phyloP scores from a whole-genome alignment of 2,329 filamentous ascomycete genomes.

The Bretziella fagacearum region DNA sequence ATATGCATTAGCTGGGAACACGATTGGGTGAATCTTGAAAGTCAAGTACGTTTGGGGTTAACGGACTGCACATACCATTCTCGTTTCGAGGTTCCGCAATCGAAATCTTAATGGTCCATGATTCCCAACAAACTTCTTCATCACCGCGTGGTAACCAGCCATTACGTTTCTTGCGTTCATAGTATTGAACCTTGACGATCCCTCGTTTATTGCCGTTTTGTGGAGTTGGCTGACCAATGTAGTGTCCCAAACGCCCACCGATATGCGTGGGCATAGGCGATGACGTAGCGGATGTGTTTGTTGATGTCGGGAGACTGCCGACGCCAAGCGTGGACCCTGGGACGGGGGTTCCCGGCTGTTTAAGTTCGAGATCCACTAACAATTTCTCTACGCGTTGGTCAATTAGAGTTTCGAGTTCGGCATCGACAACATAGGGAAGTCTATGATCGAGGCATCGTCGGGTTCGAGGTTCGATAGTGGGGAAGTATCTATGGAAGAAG shows the following conservation, averaged over 20 bases:
- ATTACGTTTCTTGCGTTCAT: conserved; percentile 78
- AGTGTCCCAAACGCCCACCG: conserved; percentile 4
- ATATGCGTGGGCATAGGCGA: conserved; percentile 10
- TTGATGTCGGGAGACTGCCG: conserved; percentile 12
- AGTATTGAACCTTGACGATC: conserved; percentile 77
- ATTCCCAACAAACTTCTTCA: conserved; percentile 94
- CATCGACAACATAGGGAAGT: conserved; percentile 75
- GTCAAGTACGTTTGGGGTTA: conserved; percentile 10
- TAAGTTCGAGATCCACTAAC: conserved; percentile 9
- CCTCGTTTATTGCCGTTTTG: conserved; percentile 45
- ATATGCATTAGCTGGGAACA: no score
- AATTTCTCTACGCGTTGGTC: conserved; percentile 70
- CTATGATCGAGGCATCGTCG: conserved; percentile 83
- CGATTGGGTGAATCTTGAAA: no score
- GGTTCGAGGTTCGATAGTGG: conserved; percentile 62
- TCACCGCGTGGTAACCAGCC: conserved; percentile 64
- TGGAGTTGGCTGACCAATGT: neutral
- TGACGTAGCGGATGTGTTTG: conserved; percentile 6
- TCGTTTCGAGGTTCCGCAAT: conserved; percentile 79
- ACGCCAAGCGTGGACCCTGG: conserved; percentile 16
- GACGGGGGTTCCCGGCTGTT: neutral
- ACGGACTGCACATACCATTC: conserved; percentile 42
- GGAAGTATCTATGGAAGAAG: conserved; percentile 98
- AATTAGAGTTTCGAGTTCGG: conserved; percentile 83
- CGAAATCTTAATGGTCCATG: conserved; percentile 88